phyloP scores from a whole-genome alignment of 495 filamentous ascomycete genomes.

The Tuber melanosporum region DNA sequence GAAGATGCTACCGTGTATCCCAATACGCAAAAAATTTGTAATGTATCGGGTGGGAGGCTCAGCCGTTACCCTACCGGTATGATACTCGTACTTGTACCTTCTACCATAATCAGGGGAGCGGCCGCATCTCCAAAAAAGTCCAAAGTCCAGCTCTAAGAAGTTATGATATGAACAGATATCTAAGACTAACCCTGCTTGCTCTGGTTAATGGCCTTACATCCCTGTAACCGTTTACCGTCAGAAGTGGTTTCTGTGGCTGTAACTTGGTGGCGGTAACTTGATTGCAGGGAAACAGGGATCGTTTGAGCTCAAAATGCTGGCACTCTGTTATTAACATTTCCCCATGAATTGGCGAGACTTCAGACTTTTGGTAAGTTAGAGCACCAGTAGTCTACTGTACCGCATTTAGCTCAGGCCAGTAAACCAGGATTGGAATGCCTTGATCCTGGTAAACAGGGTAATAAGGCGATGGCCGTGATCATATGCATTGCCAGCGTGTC shows the following conservation, averaged over 20 bases:
- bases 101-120: no score
- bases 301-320: not conserved
- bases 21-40: not conserved
- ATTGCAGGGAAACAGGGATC: not conserved
- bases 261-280: not conserved
- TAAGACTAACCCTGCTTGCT: no score
- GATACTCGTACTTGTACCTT: no score
- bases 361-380: not conserved
- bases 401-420: not conserved
- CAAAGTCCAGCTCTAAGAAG: no score
- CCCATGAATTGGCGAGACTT: not conserved
- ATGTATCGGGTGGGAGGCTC: not conserved
- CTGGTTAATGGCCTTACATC: no score
- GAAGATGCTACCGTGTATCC: not conserved
- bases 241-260: not conserved
- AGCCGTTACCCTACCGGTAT: not conserved
- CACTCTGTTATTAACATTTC: not conserved
- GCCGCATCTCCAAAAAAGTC: not conserved
- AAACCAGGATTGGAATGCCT: not conserved
- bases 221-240: no score
- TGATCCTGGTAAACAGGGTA: not conserved
- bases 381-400: no score
- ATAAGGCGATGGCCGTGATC: not conserved
- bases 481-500: slow-evolving; percentile 6
- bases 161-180: no score